Conservation (phyloP, 2,329 filamentous ascomycete genomes). For the Ceratocystis huliohia region DNA sequence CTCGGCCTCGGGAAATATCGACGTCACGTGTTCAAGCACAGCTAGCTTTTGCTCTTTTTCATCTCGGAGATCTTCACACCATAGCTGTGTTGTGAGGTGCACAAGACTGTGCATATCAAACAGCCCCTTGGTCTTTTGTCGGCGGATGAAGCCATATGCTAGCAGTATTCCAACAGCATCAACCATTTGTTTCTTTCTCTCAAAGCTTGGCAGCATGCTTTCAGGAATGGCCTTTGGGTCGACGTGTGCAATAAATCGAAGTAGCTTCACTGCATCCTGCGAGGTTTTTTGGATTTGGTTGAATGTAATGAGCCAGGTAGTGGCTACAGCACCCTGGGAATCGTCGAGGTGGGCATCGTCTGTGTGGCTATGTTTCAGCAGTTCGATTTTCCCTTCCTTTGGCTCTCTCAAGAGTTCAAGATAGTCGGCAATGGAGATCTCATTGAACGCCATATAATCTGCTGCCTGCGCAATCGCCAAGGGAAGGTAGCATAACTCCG, state of each 20-base stretch:
- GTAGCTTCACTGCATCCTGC: not conserved
- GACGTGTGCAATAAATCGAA: not conserved
- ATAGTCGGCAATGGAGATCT: not conserved
- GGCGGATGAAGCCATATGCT: not conserved
- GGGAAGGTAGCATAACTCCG: slow-evolving; percentile 17
- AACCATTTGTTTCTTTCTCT: not conserved
- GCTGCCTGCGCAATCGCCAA: slow-evolving; percentile 22
- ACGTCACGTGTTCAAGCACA: not conserved
- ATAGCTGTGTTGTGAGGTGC: not conserved
- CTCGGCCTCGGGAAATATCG: fast-evolving
- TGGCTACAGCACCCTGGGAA: not conserved
- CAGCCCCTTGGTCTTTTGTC: not conserved
- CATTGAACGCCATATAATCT: slow-evolving; percentile 18
- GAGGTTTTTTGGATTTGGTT: not conserved
- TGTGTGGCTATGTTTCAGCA: not conserved
- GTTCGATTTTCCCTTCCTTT: not conserved
- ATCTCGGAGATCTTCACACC: not conserved
- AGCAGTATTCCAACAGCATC: not conserved
- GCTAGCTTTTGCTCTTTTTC: too few species aligned
- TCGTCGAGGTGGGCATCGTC: not conserved
- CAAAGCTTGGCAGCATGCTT: not conserved
- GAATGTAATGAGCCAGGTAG: not conserved
- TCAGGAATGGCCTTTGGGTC: not conserved
- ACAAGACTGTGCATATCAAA: not conserved
- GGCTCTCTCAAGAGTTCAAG: not conserved